These are phyloP conservation scores for Quaeritorhiza haematococci DNA, from an alignment of 371 early-diverging fungal species.

Conservation along the genomic window DNA sequence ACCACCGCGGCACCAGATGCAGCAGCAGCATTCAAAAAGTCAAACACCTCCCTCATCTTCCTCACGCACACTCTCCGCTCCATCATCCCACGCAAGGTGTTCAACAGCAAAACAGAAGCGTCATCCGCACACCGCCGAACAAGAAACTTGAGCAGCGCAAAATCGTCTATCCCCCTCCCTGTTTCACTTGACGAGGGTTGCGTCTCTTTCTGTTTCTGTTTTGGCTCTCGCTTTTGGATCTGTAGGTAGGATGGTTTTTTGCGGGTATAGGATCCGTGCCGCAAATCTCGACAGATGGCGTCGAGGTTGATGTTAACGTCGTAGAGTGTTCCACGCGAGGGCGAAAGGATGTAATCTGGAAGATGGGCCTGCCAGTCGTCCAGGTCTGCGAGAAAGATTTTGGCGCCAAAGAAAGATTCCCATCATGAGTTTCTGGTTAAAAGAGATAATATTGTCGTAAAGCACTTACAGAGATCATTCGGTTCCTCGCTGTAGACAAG, in stretches of 20 bases:
- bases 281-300: too few relatives aligned
- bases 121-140: neutral
- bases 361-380: slow-evolving; percentile 9
- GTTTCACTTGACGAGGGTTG: too few relatives aligned
- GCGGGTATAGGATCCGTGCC: too few relatives aligned
- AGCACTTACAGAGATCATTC: neutral
- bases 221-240: too few relatives aligned
- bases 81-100: neutral
- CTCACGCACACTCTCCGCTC: neutral
- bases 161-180: too few relatives aligned
- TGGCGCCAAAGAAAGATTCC: too few relatives aligned
- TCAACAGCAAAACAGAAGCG: neutral
- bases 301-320: slow-evolving; percentile 7
- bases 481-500: neutral
- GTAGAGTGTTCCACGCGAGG: slow-evolving; percentile 8
- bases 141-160: too few relatives aligned
- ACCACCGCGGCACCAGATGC: neutral
- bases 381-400: neutral
- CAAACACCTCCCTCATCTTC: neutral
- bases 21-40: neutral
- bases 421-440: neutral
- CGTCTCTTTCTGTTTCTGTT: neutral
- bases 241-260: too few relatives aligned
- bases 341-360: slow-evolving; percentile 11
- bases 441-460: neutral